Conservation (phyloP, 352 stramenopile genomes). For the Phytophthora fragariaefolia region DNA sequence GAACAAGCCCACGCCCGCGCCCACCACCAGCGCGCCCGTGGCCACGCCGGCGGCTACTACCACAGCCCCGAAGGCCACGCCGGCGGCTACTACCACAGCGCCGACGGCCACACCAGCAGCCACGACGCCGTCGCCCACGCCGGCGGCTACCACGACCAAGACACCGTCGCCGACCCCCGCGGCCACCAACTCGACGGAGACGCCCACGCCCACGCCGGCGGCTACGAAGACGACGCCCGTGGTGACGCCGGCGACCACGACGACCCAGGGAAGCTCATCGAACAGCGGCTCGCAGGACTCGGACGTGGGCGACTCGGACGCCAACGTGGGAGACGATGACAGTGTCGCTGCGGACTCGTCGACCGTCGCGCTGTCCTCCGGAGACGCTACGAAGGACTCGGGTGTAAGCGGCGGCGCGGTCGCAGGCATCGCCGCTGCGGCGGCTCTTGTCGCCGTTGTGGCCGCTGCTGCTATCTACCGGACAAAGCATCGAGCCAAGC, state of each 20-base stretch:
- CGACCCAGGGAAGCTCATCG: conserved; percentile 18
- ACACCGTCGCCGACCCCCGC: conserved; percentile 20
- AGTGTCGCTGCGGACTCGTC: conserved; percentile 10
- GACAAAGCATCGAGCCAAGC: conserved; percentile 13
- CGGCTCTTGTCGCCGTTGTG: conserved; percentile 20
- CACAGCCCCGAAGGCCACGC: conserved; percentile 17
- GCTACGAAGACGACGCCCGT: conserved; percentile 24
- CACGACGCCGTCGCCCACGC: conserved; percentile 16
- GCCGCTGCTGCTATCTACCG: conserved; percentile 24
- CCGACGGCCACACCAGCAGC: conserved; percentile 19
- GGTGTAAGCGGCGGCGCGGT: conserved; percentile 8
- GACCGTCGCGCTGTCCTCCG: conserved; percentile 25
- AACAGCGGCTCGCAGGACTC: conserved; percentile 18
- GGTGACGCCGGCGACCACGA: conserved; percentile 27
- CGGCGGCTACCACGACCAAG: conserved; percentile 15
- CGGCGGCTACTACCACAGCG: conserved; percentile 15
- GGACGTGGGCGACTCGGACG: conserved; percentile 16
- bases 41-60: conserved; percentile 26
- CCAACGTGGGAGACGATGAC: conserved; percentile 14
- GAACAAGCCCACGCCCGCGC: conserved; percentile 36
- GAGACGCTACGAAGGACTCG: neutral
- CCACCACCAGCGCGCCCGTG: conserved; percentile 27
- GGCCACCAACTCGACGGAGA: conserved; percentile 22
- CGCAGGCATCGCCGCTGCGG: conserved; percentile 16
- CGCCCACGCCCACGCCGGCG: conserved; percentile 28